These are phyloP conservation scores for Fusarium sp. DNA, from an alignment of 2,329 filamentous ascomycete species.

Conservation along the genomic window DNA sequence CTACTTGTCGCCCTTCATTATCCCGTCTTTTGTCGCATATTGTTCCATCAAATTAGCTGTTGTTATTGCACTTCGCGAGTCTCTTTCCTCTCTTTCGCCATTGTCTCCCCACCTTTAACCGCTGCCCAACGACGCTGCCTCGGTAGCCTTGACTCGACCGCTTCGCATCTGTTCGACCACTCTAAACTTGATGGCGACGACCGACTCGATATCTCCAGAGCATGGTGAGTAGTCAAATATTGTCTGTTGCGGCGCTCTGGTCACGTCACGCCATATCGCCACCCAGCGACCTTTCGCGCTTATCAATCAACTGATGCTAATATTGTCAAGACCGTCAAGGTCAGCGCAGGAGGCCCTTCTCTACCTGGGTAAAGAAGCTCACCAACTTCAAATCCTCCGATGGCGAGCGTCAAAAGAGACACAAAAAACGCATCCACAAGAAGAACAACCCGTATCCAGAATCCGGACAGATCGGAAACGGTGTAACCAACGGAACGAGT, in stretches of 20 bases:
- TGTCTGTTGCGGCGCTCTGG: not conserved
- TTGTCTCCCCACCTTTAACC: slow-evolving; percentile 34
- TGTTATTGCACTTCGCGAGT: slow-evolving; percentile 10
- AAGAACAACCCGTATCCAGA: slow-evolving; percentile 96
- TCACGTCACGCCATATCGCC: slow-evolving; percentile 17
- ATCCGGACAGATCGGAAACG: slow-evolving; percentile 68
- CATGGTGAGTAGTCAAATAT: slow-evolving; percentile 34
- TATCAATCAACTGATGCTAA: slow-evolving; percentile 46
- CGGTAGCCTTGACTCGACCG: slow-evolving; percentile 18
- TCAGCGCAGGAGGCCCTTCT: slow-evolving; percentile 84
- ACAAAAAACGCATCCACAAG: slow-evolving; percentile 68
- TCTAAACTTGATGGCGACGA: slow-evolving; percentile 44
- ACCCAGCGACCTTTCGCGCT: slow-evolving; percentile 4
- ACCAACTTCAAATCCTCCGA: slow-evolving; percentile 84
- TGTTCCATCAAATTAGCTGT: slow-evolving; percentile 10
- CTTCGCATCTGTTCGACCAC: slow-evolving; percentile 13
- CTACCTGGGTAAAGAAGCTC: slow-evolving; percentile 93
- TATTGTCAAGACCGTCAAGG: slow-evolving; percentile 69
- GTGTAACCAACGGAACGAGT: slow-evolving; percentile 55
- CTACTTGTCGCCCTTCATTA: slow-evolving; percentile 34
- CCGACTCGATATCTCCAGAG: slow-evolving; percentile 42
- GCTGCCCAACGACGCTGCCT: slow-evolving; percentile 38
- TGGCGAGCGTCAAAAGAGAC: slow-evolving; percentile 58
- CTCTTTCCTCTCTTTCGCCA: slow-evolving; percentile 17
- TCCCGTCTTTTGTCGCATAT: slow-evolving; percentile 21